Evolutionary conservation across 1,284 basidiomycete genomes (phyloP).

Genomic region (Trametes pubescens): DNA sequence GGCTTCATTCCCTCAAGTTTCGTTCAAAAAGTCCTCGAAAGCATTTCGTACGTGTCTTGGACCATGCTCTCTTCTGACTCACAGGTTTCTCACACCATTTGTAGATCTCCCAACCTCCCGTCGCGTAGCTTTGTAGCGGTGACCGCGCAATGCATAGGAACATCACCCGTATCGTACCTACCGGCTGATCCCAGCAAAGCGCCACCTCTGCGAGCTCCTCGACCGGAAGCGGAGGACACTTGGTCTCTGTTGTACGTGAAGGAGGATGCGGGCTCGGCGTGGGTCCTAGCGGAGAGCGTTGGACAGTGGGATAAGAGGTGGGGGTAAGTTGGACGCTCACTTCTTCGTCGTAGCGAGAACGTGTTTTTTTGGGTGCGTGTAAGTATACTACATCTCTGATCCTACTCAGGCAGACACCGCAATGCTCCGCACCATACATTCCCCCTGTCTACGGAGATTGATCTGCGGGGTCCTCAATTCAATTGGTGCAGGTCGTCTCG

Average conservation of each 20-base stretch:
- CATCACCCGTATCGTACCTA: slow-evolving; percentile 37
- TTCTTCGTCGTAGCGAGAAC: background rate
- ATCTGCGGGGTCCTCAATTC: no score
- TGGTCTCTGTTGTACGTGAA: slow-evolving; percentile 34
- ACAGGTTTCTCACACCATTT: background rate
- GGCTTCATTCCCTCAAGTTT: slow-evolving; percentile 63
- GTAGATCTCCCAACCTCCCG: slow-evolving; percentile 17
- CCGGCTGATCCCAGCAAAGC: slow-evolving; percentile 9
- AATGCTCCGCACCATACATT: no score
- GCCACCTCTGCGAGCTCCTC: slow-evolving; percentile 31
- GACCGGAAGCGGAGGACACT: slow-evolving; percentile 38
- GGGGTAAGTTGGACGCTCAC: slow-evolving; percentile 28
- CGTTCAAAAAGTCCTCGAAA: slow-evolving; percentile 57
- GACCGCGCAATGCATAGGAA: slow-evolving; percentile 31
- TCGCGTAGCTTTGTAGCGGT: slow-evolving; percentile 31
- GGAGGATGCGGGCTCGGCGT: slow-evolving; percentile 20
- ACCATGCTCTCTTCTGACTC: background rate
- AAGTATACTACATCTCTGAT: no score
- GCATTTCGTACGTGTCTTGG: slow-evolving; percentile 47
- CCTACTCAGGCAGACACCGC: no score
- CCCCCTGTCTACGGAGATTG: no score
- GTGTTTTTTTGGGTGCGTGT: no score
- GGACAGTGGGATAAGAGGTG: slow-evolving; percentile 41
- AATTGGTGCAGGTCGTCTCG: no score
- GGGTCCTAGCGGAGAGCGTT: slow-evolving; percentile 39